Evolutionary conservation across 176 grass and related monocot genomes (phyloP).

Genomic region (Secale cereale): DNA sequence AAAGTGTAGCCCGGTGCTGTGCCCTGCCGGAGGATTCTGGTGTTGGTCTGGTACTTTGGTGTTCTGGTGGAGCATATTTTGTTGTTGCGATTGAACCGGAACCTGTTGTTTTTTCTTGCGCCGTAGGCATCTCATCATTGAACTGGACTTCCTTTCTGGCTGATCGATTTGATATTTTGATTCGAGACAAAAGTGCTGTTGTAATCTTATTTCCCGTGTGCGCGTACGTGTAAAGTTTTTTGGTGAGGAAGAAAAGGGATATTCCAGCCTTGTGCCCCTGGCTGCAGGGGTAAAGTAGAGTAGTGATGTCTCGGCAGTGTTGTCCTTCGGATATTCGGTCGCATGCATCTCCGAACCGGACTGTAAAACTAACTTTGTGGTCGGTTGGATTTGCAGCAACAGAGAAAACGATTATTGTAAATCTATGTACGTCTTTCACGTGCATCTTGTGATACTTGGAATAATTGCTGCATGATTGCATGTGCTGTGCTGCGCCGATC

Average conservation of each 20-base stretch:
- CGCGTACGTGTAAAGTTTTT: not conserved
- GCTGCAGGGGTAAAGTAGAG: not conserved
- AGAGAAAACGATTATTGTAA: too few relatives aligned
- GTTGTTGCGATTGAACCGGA: not conserved
- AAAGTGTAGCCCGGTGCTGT: not conserved
- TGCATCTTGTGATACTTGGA: too few relatives aligned
- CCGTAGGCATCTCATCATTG: slow-evolving; percentile 51
- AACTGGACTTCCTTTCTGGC: not conserved
- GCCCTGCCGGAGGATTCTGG: not conserved
- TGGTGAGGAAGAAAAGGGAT: not conserved
- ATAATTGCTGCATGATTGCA: too few relatives aligned
- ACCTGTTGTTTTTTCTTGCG: not conserved
- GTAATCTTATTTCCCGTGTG: not conserved
- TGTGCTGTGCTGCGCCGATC: too few relatives aligned
- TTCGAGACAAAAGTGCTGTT: not conserved
- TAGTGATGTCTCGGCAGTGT: too few relatives aligned
- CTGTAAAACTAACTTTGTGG: too few relatives aligned
- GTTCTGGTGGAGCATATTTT: too few relatives aligned
- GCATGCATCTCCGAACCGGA: too few relatives aligned
- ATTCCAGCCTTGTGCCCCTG: not conserved
- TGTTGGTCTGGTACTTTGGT: too few relatives aligned
- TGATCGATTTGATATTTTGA: slow-evolving; percentile 26
- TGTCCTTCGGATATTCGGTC: too few relatives aligned
- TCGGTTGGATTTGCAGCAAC: too few relatives aligned
- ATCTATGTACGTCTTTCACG: too few relatives aligned